Percentiles rank a stretch among this genome's conserved stretches.
phyloP scores from a whole-genome alignment of 2,329 filamentous ascomycete genomes.

The Penicillium crustosum region DNA sequence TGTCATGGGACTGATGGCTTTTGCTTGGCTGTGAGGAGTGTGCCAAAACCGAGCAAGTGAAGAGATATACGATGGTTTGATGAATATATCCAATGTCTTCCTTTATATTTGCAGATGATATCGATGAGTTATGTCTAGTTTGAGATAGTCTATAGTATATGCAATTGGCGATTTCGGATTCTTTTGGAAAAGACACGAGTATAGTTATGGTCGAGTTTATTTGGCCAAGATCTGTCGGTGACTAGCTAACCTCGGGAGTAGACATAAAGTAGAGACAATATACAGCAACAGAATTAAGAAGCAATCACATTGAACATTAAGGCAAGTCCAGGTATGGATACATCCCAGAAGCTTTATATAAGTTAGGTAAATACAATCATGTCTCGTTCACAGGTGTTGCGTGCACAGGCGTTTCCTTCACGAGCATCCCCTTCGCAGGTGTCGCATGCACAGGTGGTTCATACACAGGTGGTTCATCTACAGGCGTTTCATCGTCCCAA shows the following conservation, averaged over 20 bases:
- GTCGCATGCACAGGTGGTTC: background rate
- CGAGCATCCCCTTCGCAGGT: background rate
- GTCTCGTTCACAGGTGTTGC: background rate
- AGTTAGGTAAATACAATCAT: conserved; percentile 1
- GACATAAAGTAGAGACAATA: background rate
- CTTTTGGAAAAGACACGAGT: background rate
- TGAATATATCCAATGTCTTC: background rate
- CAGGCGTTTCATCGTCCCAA: conserved; percentile 6
- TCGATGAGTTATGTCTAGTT: background rate
- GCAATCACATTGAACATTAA: background rate
- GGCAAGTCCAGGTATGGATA: background rate
- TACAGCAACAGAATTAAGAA: background rate
- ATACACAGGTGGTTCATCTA: background rate
- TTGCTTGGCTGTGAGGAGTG: conserved; percentile 28
- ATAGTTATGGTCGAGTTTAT: background rate
- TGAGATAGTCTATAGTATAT: background rate
- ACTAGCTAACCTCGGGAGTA: background rate
- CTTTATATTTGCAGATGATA: conserved; percentile 2
- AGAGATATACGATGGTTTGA: background rate
- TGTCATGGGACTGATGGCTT: conserved; percentile 24
- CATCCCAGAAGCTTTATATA: background rate
- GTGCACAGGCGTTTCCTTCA: background rate
- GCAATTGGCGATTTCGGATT: background rate
- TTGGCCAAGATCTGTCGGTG: background rate
- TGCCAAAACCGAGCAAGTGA: background rate